Evolutionary conservation across 495 filamentous ascomycete species (phyloP), one percentile per base, ranked within the genome.

Genomic region (Pseudomonodictys pantanalensis): DNA sequence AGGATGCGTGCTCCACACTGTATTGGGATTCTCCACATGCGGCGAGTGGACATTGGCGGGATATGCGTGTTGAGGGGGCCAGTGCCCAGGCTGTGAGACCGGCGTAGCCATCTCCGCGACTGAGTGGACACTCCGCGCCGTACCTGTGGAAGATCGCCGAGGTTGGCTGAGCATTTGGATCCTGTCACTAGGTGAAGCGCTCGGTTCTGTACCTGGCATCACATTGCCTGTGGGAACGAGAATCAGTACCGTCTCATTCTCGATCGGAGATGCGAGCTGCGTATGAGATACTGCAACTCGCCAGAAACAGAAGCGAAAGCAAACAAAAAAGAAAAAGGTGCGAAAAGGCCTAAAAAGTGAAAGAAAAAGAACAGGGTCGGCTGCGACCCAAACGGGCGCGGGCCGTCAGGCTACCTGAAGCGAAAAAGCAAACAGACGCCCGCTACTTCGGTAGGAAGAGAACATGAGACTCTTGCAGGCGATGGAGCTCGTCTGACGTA

Each of bases 91-190:
- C 41, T 65, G 62, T 4, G 64, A 67, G 23, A 56, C 59, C 20
- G 58, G 64, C 12, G 59, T 64, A 11, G 49, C 35, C 39, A 63
- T 56, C 45, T 62, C 53, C 12, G 52, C 39, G 12, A 56, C 53
- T 25, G 58, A 62, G 33, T 60, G 62, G 11, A 46, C 52, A 42
- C 49, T 62, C 51, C 60, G 54, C 26, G 55, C 49, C 1, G 54
- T 59, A 42, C 51, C 43, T 11, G 64, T 63, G 42, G 60, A 64
- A 18, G 65, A 60, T 45, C 54, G 33, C 11, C 65, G 55, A 1
- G 65, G 56, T 23, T 67, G 58, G 56, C 49, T 64, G 26, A 58
- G 51, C 29, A 67, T 67, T 35, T 67, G 64, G 28, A 67, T 46
- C 15, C 65, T 45, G 25, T 67, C 65, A 29, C 52, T 60, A 24